A percentile compares a stretch with the other conserved stretches of the same genome.
These are phyloP conservation scores for Barnettozyma sucrosica DNA, from an alignment of 805 yeast species.

Conservation along the genomic window DNA sequence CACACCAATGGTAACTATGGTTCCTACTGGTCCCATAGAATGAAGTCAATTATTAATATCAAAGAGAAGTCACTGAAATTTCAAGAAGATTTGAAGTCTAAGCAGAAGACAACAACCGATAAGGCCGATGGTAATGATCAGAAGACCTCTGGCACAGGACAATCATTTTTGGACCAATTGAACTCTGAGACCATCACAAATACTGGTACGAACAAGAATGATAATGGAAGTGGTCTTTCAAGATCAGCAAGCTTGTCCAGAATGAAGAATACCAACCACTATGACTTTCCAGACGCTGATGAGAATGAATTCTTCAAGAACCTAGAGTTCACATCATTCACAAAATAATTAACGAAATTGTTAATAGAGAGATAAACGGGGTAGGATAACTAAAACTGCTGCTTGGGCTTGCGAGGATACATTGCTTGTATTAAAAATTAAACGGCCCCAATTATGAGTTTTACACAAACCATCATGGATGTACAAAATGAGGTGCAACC, in stretches of 20 bases:
- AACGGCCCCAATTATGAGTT: neutral
- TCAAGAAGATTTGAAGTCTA: constrained; percentile 12
- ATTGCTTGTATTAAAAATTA: neutral
- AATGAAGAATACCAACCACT: constrained; percentile 16
- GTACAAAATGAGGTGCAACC: neutral
- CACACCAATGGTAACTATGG: constrained; percentile 50
- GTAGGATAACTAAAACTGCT: too few relatives aligned
- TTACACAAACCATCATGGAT: neutral
- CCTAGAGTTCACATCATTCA: constrained; percentile 25
- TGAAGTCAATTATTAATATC: constrained; percentile 43
- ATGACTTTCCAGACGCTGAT: constrained; percentile 19
- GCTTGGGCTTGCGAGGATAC: too few relatives aligned
- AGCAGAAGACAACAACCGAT: constrained; percentile 4
- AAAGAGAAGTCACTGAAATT: constrained; percentile 26
- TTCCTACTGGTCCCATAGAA: constrained; percentile 65
- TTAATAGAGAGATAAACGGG: neutral
- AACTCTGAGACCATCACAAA: constrained; percentile 1
- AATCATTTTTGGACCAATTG: constrained; percentile 22
- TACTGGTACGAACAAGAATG: neutral
- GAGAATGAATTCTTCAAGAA: constrained; percentile 24
- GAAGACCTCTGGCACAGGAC: constrained; percentile 17
- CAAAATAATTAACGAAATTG: constrained; percentile 13
- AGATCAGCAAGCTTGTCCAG: constrained; percentile 15
- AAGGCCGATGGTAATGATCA: constrained; percentile 10
- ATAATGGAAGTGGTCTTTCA: neutral